Evolutionary conservation across 768 basidiomycete genomes (phyloP), one percentile per base, ranked within the genome.

Genomic region (Brasilioporus rufonigricans): DNA sequence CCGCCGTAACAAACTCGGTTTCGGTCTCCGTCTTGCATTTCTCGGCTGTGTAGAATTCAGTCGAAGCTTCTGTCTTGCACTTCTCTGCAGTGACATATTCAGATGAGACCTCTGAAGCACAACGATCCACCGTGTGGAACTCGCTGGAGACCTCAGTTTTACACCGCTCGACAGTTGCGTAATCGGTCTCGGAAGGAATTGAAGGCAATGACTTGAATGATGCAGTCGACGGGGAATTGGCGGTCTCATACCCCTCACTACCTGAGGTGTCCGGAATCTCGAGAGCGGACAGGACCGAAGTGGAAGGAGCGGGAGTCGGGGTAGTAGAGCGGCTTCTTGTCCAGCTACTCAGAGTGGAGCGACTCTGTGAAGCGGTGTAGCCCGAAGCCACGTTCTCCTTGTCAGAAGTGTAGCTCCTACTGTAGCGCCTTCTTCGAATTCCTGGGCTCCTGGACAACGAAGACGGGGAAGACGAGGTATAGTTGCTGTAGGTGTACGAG

Each of bases 121-220:
- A 80, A 3, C 74, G 69, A 9, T 77, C 69, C 43, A 71, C 83
- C 13, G 82, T 84, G 14, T 71, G 66, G 63, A 80, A 87, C 46
- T 78, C 75, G 4, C 77, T 74, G 26, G 74, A 63, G 4, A 65
- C 66, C 29, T 77, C 74, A 7, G 77, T 75, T 65, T 60, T 73
- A 57, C 79, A 80, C 31, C 68, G 58, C 33, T 75, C 74, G n/a
- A 71, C 74, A 1, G 79, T 78, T 35, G 59, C 62, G 49, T 71
- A 80, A 44, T 77, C 77, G 0, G 75, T 78, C 48, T 79, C 76
- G 1, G 81, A 84, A 13, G 84, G 84, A 57, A 85, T 85, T 4
- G 79, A 80, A 1, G 83, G 83, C 52, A 85, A 68, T 6, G 83
- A 85, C 52, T 74, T 74, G 66, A 80, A 83, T 0, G 83, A 85